phyloP scores from a whole-genome alignment of 768 basidiomycete species.

The Termitomyces sp. region DNA sequence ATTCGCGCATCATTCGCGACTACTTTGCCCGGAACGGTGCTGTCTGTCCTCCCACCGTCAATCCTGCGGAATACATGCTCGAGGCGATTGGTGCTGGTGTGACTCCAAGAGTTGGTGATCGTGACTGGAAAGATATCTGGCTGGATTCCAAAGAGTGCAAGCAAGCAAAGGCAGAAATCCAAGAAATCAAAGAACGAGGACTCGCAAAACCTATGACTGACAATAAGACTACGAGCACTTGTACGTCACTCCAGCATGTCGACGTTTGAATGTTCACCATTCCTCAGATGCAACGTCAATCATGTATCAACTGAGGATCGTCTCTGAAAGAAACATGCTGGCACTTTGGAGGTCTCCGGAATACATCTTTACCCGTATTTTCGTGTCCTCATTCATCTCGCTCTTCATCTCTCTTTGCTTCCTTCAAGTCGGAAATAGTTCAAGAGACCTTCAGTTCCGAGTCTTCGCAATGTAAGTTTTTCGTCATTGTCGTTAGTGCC shows the following conservation, averaged over 20 bases:
- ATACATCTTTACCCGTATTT: conserved; percentile 80
- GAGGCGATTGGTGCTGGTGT: conserved; percentile 86
- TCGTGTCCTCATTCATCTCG: conserved; percentile 67
- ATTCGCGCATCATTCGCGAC: conserved; percentile 59
- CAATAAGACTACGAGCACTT: conserved; percentile 37
- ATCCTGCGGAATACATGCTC: conserved; percentile 77
- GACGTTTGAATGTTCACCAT: neutral
- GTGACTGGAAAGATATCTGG: conserved; percentile 89
- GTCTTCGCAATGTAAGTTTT: conserved; percentile 66
- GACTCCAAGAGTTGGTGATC: conserved; percentile 61
- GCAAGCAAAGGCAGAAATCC: conserved; percentile 36
- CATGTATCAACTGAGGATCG: conserved; percentile 64
- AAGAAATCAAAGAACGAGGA: conserved; percentile 39
- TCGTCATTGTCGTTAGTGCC: neutral
- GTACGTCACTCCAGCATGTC: conserved; percentile 25
- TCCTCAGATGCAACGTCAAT: conserved; percentile 67
- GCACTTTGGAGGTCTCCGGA: conserved; percentile 82
- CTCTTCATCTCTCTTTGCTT: conserved; percentile 74
- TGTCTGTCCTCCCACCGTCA: conserved; percentile 66
- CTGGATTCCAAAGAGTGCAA: conserved; percentile 58
- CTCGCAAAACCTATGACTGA: conserved; percentile 35
- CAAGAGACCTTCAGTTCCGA: conserved; percentile 71
- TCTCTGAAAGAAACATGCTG: conserved; percentile 58
- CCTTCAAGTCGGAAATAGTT: conserved; percentile 61
- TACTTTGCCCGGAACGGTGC: conserved; percentile 80